Base-by-base conservation (phyloP, 169 alveolate species). In the Plasmodium adleri region DNA sequence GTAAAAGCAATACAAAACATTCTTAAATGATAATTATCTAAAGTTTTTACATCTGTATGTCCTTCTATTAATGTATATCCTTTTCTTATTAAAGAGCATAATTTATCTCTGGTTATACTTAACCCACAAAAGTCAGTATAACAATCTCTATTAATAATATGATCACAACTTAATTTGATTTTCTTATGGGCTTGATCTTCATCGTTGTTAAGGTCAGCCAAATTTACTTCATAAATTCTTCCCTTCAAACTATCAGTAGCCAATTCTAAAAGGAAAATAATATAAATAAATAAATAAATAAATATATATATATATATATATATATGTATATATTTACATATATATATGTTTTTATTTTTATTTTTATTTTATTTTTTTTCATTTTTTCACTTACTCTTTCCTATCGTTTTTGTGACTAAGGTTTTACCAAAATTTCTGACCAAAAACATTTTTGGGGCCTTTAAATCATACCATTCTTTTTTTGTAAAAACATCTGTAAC, bases 1-100 rank as follows among this genome's bases (percentile, higher is more conserved):
- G 99, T 99, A 96, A 98, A 98, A 67, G 98, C 99, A 86, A 99
- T 97, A 94, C 98, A 95, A 96, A 99, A 99, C 97, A 99, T 93
- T 88, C 99, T 96, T 89, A 98, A 96, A 71, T 95, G 95, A 94
- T 97, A 98, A 52, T 99, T 99, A 87, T 98, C 99, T 28, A 96
- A 93, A 56, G 99, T 98, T 94, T 97, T 98, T 74, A 98, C 99
- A 71, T 98, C 99, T 58, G 98, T 98, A 92, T 93, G 97, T 88
- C 99, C 99, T 93, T 98, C 99, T 72, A 98, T 97, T 64, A 98
- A 95, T 32, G 99, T 95, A 93, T 98, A 99, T 97, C 99, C 98
- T 94, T 98, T 98, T 93, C 99, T 95, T 72, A 98, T 96, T 90
- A 98, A 94, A 24, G 99, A 97, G 95, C 99, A 97, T 68, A 97